Base-by-base conservation (phyloP, 768 basidiomycete genomes). In the Gloeophyllum trabeum region DNA sequence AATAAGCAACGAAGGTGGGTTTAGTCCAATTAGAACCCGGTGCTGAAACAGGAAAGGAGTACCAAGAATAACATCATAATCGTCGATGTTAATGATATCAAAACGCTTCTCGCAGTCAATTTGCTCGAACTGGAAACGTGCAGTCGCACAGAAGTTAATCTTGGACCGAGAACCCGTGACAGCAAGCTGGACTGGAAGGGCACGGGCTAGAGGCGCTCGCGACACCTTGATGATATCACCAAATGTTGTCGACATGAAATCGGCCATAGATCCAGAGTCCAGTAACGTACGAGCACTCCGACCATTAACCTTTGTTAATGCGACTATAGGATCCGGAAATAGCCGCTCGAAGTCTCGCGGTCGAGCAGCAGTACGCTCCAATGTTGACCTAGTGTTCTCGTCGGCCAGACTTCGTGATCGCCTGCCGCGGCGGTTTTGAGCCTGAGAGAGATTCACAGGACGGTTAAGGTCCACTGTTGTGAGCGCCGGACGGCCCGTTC, bases 111-210 rank as follows among this genome's bases (percentile, higher is more conserved):
- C 20, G 20, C 36, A 37, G 36, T 37, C 20, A 1, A 71, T 61
- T 0, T 35, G 18, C 44, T 69, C 61, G 46, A 67, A 71, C 6
- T 49, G 26, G 3, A 70, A 28, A 2, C 49, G 6, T 0, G 49
- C 62, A 3, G 23, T 42, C 0, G 56, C 47, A 0, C 51, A 35
- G 19, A 23, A 53, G 39, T 63, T 69, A 0, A 72, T 52, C 39
- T 61, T 61, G 0, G 64, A 56, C 0, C 59, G 38, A 0, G 69
- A 71, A 0, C 68, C 71, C 24, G 64, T 59, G 0, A 65, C 61
- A 0, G 68, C 69, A 0, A 74, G 48, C 26, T 43, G 6, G 34
- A 30, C 4, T 39, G 14, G 41, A 10, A 54, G 18, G 4, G 48
- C 50, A 35, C 50, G 49, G 18, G 35, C 44, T 12, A 51, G 40